These are phyloP conservation scores for Fraxinus albicans DNA, from an alignment of 305 asterid species.

Conservation along the genomic window DNA sequence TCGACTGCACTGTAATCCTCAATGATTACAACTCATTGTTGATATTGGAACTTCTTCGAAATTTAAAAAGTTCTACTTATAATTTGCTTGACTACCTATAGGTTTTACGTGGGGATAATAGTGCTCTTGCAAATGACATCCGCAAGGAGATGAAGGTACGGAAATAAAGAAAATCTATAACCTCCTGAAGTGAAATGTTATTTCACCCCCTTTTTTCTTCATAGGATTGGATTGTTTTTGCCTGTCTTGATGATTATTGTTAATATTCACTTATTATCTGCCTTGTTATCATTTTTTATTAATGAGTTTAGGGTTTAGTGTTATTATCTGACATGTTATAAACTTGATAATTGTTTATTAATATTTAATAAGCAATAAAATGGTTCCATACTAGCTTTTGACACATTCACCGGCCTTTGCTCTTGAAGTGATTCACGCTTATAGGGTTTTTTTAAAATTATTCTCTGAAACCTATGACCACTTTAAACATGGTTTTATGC, in stretches of 20 bases:
- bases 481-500: background rate
- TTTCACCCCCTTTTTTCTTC: background rate
- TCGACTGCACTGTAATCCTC: conserved; percentile 1
- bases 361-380: background rate
- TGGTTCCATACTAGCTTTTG: background rate
- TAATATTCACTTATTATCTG: background rate
- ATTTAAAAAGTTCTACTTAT: conserved; percentile 14
- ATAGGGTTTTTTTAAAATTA: background rate
- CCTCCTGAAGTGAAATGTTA: background rate
- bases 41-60: conserved; percentile 11
- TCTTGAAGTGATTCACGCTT: background rate
- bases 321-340: background rate
- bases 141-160: conserved; percentile 95
- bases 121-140: conserved; percentile 94
- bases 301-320: background rate
- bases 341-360: background rate
- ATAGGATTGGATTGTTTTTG: background rate
- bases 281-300: background rate
- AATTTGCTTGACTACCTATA: conserved; percentile 30
- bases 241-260: background rate
- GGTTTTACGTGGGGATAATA: conserved; percentile 97
- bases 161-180: conserved; percentile 1
- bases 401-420: background rate
- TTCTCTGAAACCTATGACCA: background rate
- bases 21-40: background rate